Conservation (phyloP, 768 basidiomycete species). For the Clavulina sp. region DNA sequence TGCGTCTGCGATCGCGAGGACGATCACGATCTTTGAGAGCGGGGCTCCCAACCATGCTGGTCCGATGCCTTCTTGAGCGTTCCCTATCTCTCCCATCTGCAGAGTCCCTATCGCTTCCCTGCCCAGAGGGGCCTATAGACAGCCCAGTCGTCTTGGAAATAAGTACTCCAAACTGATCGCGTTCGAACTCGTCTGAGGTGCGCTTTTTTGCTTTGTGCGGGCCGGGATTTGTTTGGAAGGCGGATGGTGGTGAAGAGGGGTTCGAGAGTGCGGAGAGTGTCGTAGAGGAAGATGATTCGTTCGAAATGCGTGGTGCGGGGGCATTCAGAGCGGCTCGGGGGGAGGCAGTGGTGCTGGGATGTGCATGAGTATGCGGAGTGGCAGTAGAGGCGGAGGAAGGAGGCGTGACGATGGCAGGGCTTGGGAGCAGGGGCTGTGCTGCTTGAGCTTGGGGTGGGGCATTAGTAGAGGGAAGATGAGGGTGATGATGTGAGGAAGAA, state of each 20-base stretch:
- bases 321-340: background rate
- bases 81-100: too few species aligned
- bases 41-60: too few species aligned
- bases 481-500: background rate
- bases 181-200: constrained; percentile 66
- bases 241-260: constrained; percentile 29
- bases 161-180: constrained; percentile 48
- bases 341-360: background rate
- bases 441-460: too few species aligned
- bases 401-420: too few species aligned
- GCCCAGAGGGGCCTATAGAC: too few species aligned
- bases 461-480: background rate
- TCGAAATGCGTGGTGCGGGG: background rate
- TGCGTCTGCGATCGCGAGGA: background rate
- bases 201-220: constrained; percentile 50
- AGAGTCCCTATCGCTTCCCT: too few species aligned
- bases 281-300: constrained; percentile 10
- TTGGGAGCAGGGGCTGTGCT: too few species aligned
- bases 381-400: background rate
- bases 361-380: too few species aligned
- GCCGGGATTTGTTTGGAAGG: constrained; percentile 1
- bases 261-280: constrained; percentile 45
- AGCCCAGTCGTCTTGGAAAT: constrained; percentile 28
- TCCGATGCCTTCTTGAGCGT: constrained; percentile 37
- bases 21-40: constrained; percentile 6